phyloP scores from a whole-genome alignment of 2,329 filamentous ascomycete genomes.

The Ophiostoma sp. region DNA sequence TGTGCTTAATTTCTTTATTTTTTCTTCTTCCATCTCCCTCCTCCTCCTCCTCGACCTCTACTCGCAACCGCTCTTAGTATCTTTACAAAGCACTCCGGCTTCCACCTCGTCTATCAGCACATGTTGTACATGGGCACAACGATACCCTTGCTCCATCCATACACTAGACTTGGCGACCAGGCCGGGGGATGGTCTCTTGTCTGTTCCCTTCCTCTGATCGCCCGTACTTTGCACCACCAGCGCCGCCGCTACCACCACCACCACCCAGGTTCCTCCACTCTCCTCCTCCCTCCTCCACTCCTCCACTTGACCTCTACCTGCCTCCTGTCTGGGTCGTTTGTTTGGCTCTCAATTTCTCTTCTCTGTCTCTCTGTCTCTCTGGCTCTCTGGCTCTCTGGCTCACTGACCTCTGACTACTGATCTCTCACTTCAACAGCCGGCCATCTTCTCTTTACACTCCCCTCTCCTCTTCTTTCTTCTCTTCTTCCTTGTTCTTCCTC shows the following conservation, averaged over 20 bases:
- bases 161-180: constrained; percentile 26
- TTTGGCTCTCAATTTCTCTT: constrained; percentile 15
- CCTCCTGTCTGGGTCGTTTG: constrained; percentile 19
- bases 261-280: constrained; percentile 19
- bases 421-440: constrained; percentile 19
- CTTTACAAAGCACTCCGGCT: background rate
- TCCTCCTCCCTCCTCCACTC: constrained; percentile 18
- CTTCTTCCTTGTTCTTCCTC: constrained; percentile 25
- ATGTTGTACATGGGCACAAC: constrained; percentile 24
- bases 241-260: constrained; percentile 20
- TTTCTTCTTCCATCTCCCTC: background rate
- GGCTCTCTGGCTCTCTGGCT: background rate
- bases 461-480: constrained; percentile 24
- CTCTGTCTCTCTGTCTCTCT: constrained; percentile 12
- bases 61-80: background rate
- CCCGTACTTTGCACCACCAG: constrained; percentile 24
- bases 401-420: background rate
- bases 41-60: background rate
- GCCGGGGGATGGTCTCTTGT: constrained; percentile 26
- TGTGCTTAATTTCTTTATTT: background rate
- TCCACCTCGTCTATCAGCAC: background rate
- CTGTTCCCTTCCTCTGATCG: constrained; percentile 26
- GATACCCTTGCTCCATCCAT: constrained; percentile 24
- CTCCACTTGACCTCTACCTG: constrained; percentile 27
- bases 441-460: constrained; percentile 24